These are phyloP conservation scores for Arthrobotrys conoides DNA, from an alignment of 2,329 filamentous ascomycete species.

Conservation along the genomic window DNA sequence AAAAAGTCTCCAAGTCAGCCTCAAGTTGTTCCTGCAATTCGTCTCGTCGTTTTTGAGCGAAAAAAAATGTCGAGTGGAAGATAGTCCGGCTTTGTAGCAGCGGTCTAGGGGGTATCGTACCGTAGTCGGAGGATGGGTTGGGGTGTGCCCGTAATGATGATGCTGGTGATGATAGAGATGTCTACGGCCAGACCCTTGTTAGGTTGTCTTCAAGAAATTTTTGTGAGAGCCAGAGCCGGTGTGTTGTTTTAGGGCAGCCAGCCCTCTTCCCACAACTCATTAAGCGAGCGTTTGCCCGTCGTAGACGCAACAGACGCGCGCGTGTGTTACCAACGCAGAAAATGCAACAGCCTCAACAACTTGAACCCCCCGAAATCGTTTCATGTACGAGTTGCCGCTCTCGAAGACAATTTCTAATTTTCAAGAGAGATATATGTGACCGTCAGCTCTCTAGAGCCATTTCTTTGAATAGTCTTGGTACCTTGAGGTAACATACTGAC, in stretches of 20 bases:
- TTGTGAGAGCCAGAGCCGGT: slow-evolving; percentile 49
- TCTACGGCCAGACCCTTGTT: slow-evolving; percentile 48
- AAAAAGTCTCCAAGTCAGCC: slow-evolving; percentile 45
- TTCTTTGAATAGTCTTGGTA: too few relatives aligned
- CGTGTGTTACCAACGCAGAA: slow-evolving; percentile 29
- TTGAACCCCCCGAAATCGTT: background rate
- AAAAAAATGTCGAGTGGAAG: slow-evolving; percentile 15
- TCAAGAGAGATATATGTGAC: too few relatives aligned
- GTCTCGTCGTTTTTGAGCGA: slow-evolving; percentile 18
- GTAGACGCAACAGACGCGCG: slow-evolving; percentile 12
- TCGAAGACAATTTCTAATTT: too few relatives aligned
- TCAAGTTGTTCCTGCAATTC: slow-evolving; percentile 34
- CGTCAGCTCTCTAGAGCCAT: too few relatives aligned
- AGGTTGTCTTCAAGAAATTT: slow-evolving; percentile 57
- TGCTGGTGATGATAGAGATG: slow-evolving; percentile 58
- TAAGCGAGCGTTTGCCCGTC: slow-evolving; percentile 21
- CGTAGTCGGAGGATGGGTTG: slow-evolving; percentile 52
- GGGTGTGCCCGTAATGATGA: slow-evolving; percentile 52
- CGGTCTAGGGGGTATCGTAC: slow-evolving; percentile 51
- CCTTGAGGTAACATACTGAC: too few relatives aligned
- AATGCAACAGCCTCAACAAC: slow-evolving; percentile 31
- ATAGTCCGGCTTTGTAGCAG: slow-evolving; percentile 22
- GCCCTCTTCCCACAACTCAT: slow-evolving; percentile 44
- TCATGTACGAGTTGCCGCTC: background rate
- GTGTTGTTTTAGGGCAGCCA: slow-evolving; percentile 61